phyloP scores from a whole-genome alignment of 345 rosid species.

The Cardamine occulta region DNA sequence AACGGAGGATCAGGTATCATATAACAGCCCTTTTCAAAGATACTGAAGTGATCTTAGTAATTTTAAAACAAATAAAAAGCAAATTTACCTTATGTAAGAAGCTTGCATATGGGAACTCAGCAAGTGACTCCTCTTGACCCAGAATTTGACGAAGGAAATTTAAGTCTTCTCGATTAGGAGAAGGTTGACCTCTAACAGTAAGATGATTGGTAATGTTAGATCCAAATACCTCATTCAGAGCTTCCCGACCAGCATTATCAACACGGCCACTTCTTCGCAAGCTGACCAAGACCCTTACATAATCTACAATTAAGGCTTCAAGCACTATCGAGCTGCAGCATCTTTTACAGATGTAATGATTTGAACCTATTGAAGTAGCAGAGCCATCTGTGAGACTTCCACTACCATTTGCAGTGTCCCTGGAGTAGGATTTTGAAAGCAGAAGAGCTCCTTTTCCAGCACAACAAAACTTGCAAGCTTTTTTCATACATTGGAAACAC shows the following conservation, averaged over 20 bases:
- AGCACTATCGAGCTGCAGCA: constrained; percentile 77
- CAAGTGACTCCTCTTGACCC: constrained; percentile 77
- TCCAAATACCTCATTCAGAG: constrained; percentile 67
- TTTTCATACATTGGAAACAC: constrained; percentile 74
- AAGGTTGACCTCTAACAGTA: constrained; percentile 50
- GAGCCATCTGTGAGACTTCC: constrained; percentile 64
- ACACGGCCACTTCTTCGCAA: constrained; percentile 75
- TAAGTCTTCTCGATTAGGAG: constrained; percentile 41
- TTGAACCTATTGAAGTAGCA: constrained; percentile 54
- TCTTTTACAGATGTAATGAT: constrained; percentile 68
- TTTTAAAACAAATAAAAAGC: constrained; percentile 3
- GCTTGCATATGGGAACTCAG: constrained; percentile 92
- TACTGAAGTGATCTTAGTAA: neutral
- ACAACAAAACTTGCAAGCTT: constrained; percentile 83
- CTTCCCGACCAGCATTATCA: constrained; percentile 64
- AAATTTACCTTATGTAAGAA: constrained; percentile 64
- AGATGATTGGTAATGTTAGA: constrained; percentile 47
- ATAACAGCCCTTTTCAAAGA: neutral
- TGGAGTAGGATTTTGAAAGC: constrained; percentile 54
- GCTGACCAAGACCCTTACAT: constrained; percentile 83
- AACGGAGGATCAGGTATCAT: constrained; percentile 24
- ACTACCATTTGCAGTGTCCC: constrained; percentile 67
- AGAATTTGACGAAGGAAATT: constrained; percentile 54
- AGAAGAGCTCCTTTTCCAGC: constrained; percentile 93
- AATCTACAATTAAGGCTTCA: constrained; percentile 81